Base-by-base conservation (phyloP, 1,284 basidiomycete genomes). In the Moesziomyces globuligerus region DNA sequence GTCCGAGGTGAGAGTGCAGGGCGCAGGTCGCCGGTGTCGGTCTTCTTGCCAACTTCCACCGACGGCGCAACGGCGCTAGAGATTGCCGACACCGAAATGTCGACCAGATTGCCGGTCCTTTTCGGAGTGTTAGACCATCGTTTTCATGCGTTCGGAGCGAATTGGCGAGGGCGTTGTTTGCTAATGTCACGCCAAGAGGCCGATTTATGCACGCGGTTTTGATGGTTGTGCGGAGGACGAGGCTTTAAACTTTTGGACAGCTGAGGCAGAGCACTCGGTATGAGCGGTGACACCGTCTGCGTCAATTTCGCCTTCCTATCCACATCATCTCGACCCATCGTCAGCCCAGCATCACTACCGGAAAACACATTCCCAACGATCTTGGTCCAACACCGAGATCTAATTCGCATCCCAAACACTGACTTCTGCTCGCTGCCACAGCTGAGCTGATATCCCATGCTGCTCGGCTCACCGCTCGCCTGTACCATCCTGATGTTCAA, bases 1-100 rank as follows among this genome's bases (percentile, higher is more conserved):
- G 20, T 50, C 42, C 32, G 41, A 50, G 32, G 44, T 9, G 11
- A 34, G 29, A 13, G 32, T 34, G 32, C 32, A 34, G 15, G 32
- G 32, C 32, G 42, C 29, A 54, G 58, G 58, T 61, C 58, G 38
- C 58, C 51, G 58, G 58, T 61, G 38, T 49, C 44, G 18, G 40
- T 24, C 20, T 38, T 20, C 20, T 15, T 9, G 23, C 29, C 32
- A 25, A 34, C 21, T 42, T 34, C 10, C 32, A 34, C 32, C 32
- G 32, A 34, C 32, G 32, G 32, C 32, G 32, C 26, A n/a, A 28
- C 32, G 32, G 32, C 32, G 41, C 23, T 13, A 44, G 48, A 58
- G 55, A 58, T 58, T 58, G 55, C 55, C 51, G 51, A 54, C 43
- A 3, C 5, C 8, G 37, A 6, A 11, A 17, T 39, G 26, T 28